Conservation (phyloP, 495 filamentous ascomycete species). For the Talaromyces adpressus region DNA sequence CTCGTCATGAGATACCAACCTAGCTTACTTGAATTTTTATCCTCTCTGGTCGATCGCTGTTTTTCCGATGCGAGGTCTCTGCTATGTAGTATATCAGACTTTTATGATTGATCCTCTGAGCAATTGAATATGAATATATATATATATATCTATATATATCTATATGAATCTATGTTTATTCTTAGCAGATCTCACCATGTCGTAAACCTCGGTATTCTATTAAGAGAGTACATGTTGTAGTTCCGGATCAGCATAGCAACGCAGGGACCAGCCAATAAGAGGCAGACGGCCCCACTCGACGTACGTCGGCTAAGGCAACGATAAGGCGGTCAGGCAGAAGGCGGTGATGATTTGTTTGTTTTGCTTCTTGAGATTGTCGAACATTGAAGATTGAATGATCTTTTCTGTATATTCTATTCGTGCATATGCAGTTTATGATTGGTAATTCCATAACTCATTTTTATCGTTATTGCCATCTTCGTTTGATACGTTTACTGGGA, state of each 20-base stretch:
- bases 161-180: background rate
- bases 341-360: slow-evolving; percentile 6
- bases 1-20: background rate
- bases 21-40: slow-evolving; percentile 2
- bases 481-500: background rate
- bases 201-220: too few relatives aligned
- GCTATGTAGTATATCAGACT: slow-evolving; percentile 6
- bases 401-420: background rate
- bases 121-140: background rate
- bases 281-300: background rate
- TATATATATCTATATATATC: background rate
- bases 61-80: background rate
- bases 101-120: background rate
- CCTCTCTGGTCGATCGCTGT: slow-evolving; percentile 4
- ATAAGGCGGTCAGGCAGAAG: slow-evolving; percentile 1
- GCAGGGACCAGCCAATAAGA: background rate
- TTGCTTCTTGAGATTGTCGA: background rate
- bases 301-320: slow-evolving; percentile 3
- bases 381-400: background rate
- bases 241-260: background rate
- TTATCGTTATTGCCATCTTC: background rate
- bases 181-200: background rate
- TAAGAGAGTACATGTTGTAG: too few relatives aligned
- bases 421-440: background rate
- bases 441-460: background rate